Conservation (phyloP, 2,329 filamentous ascomycete genomes). For the Metarhizium anisopliae region DNA sequence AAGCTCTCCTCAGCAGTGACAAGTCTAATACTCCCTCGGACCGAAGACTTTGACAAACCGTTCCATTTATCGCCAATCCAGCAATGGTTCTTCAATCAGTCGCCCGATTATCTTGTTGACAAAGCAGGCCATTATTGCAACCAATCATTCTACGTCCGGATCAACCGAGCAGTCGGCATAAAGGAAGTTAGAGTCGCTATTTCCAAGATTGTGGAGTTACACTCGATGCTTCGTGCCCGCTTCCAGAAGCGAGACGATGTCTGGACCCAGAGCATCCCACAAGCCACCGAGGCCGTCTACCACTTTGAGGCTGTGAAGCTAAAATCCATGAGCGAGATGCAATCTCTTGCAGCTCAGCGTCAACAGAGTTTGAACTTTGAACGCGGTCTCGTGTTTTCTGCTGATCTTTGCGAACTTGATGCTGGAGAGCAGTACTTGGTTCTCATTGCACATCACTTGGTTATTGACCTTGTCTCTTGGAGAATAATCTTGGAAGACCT, state of each 20-base stretch:
- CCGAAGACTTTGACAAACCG: not conserved
- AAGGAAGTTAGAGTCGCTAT: not conserved
- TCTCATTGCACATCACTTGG: conserved; percentile 26
- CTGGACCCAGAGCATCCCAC: conserved; percentile 2
- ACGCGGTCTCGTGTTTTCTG: conserved; percentile 1
- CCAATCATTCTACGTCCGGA: conserved; percentile 1
- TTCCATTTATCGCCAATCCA: conserved; percentile 6
- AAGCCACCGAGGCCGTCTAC: not conserved
- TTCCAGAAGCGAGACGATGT: not conserved
- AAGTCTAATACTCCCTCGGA: not conserved
- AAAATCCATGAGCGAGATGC: not conserved
- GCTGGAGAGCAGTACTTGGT: conserved; percentile 16
- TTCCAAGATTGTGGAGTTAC: conserved; percentile 2
- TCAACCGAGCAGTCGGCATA: not conserved
- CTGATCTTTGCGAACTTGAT: conserved; percentile 1
- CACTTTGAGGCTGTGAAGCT: not conserved
- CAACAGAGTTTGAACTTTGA: not conserved
- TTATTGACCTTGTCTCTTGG: conserved; percentile 38
- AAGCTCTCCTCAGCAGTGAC: not conserved
- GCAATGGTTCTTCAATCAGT: conserved; percentile 6
- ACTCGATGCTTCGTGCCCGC: conserved; percentile 8
- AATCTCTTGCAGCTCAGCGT: not conserved
- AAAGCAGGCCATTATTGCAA: not conserved
- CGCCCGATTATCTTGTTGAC: not conserved
- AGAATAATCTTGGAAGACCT: conserved; percentile 33